Evolutionary conservation across 805 yeast genomes (phyloP).

Genomic region (Clavispora carvajalis): DNA sequence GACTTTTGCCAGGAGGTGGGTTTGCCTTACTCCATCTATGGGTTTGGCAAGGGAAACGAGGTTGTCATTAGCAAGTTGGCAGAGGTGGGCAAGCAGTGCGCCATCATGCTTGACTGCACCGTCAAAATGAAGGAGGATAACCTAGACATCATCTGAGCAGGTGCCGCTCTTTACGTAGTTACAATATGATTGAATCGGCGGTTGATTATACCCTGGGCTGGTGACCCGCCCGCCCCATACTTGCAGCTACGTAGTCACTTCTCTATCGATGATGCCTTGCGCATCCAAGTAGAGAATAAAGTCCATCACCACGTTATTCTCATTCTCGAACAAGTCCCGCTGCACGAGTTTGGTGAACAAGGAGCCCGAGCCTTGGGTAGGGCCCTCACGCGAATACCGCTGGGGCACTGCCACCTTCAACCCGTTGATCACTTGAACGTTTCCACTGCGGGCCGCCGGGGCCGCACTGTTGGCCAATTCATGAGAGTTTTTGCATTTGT

Average conservation of each 20-base stretch:
- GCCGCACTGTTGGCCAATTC: slow-evolving; percentile 11
- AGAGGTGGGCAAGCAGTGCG: slow-evolving; percentile 76
- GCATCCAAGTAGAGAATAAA: slow-evolving; percentile 36
- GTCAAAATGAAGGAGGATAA: slow-evolving; percentile 55
- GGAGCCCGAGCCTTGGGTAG: slow-evolving; percentile 7
- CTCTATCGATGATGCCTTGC: slow-evolving; percentile 21
- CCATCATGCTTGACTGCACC: slow-evolving; percentile 69
- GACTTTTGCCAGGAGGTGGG: slow-evolving; percentile 76
- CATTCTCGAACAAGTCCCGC: slow-evolving; percentile 36
- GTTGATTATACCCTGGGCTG: too few species aligned
- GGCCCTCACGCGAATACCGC: slow-evolving; percentile 9
- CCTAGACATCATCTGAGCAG: slow-evolving; percentile 2
- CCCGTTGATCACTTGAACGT: slow-evolving; percentile 10
- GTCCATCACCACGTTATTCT: slow-evolving; percentile 35
- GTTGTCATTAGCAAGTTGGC: slow-evolving; percentile 63
- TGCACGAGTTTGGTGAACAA: slow-evolving; percentile 22
- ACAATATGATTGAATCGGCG: too few species aligned
- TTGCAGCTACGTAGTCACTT: slow-evolving; percentile 1
- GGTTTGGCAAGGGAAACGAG: slow-evolving; percentile 73
- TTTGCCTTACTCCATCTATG: slow-evolving; percentile 75
- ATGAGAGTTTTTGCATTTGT: slow-evolving; percentile 34
- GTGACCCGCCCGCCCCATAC: not conserved
- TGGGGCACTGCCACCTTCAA: slow-evolving; percentile 13
- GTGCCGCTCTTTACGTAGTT: too few species aligned
- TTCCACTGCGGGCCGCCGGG: not conserved